Evolutionary conservation across 371 early-diverging fungal genomes (phyloP).

Genomic region (Umbelopsis sp.): DNA sequence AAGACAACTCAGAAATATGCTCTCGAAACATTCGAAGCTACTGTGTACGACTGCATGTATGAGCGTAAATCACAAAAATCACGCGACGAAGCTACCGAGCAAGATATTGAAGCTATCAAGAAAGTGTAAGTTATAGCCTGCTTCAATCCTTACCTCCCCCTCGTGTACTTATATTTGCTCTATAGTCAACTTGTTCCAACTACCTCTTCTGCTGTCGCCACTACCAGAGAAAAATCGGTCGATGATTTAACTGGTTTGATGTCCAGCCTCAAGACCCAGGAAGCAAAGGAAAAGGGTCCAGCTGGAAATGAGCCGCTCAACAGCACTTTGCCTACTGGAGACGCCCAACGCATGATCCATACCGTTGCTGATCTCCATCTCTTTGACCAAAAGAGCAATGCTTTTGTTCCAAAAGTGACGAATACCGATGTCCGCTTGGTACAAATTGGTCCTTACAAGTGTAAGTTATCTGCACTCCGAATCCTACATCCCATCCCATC

Average conservation of each 20-base stretch:
- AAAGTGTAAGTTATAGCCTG: constrained; percentile 28
- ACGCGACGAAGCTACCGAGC: constrained; percentile 59
- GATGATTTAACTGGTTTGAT: constrained; percentile 32
- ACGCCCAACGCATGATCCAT: not conserved
- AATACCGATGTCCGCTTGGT: constrained; percentile 52
- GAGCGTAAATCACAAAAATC: constrained; percentile 55
- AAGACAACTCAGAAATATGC: constrained; percentile 37
- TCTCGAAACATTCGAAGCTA: constrained; percentile 58
- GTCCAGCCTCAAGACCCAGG: constrained; percentile 29
- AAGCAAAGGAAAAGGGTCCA: constrained; percentile 1
- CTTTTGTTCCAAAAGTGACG: constrained; percentile 18
- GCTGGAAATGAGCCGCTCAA: not conserved
- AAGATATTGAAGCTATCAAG: constrained; percentile 56
- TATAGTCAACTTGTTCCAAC: no score
- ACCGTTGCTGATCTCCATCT: not conserved
- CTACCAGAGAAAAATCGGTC: constrained; percentile 15
- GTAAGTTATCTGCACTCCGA: constrained; percentile 26
- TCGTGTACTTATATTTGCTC: no score
- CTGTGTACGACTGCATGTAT: constrained; percentile 71
- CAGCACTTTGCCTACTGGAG: not conserved
- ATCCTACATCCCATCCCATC: not conserved
- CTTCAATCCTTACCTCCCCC: not conserved
- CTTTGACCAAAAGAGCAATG: not conserved
- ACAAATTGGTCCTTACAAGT: constrained; percentile 31
- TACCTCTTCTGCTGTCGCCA: not conserved